Base-by-base conservation (phyloP, 257 asterid genomes). In the Cinchona pubescens region DNA sequence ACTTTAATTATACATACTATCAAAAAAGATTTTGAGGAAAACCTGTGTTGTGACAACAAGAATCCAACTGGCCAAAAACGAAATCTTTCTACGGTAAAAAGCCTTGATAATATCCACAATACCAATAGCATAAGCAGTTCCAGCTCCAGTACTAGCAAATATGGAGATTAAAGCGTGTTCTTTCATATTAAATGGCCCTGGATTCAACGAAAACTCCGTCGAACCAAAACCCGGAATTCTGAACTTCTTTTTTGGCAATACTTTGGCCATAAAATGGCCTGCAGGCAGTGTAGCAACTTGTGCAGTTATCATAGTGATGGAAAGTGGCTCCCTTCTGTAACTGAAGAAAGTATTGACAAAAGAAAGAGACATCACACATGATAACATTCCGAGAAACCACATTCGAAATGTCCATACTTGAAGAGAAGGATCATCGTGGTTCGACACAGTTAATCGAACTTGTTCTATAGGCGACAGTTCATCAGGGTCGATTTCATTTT, bases 351-450 rank as follows among this genome's bases (percentile, higher is more conserved):
- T n/a, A n/a, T n/a, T n/a, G n/a, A n/a, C n/a, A n/a, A n/a, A n/a
- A n/a, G n/a, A n/a, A n/a, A n/a, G 76, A 3, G 82, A 51, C 32
- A n/a, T n/a, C n/a, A 43, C 77, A 69, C 94, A 90, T 0, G 94
- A 90, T 0, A 87, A 0, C 0, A 78, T 0, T 30, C 96, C 94
- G 0, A 89, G 72, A 32, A 83, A 76, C 96, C 94, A 90, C 92
- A 90, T 86, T 9, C 96, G 87, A 15, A 90, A 89, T 2, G 96
- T 90, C 94, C 92, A 90, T 0, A 90, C 90, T 23, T 91, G 94
- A 0, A 82, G 85, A 7, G 84, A 70, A 29, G 96, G 86, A 70
- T 90, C 92, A 5, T 90, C 94, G 0, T 25, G 73, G 34, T 76
- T 83, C 2, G 89, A 81, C 12, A 90, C 92, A 0, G 90, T 86